These are phyloP conservation scores for Fistulinella prunicolor DNA, from an alignment of 768 basidiomycete species.

Conservation along the genomic window DNA sequence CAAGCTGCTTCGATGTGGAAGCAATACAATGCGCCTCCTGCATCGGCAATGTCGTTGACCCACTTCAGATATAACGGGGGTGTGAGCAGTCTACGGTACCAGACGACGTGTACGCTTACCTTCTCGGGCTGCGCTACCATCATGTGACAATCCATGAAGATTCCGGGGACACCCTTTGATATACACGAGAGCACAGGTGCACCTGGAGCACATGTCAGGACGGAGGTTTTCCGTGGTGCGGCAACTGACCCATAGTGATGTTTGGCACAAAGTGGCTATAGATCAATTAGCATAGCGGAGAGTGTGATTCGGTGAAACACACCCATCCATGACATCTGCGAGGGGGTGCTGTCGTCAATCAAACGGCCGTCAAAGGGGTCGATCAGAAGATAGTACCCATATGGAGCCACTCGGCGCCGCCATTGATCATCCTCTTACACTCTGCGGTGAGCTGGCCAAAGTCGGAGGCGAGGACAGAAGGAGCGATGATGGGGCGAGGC, in stretches of 20 bases:
- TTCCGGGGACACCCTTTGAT: constrained; percentile 81
- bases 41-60: constrained; percentile 94
- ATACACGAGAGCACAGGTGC: constrained; percentile 87
- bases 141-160: constrained; percentile 99
- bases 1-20: constrained; percentile 96
- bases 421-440: constrained; percentile 94
- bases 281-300: constrained; percentile 1
- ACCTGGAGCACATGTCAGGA: constrained; percentile 44
- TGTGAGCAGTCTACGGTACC: neutral
- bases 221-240: neutral
- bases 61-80: constrained; percentile 52
- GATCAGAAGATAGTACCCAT: constrained; percentile 61
- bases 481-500: constrained; percentile 91
- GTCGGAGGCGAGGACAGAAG: constrained; percentile 95
- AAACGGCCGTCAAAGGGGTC: constrained; percentile 8
- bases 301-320: constrained; percentile 14
- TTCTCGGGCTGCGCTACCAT: constrained; percentile 95
- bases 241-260: constrained; percentile 85
- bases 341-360: constrained; percentile 5
- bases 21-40: constrained; percentile 92
- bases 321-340: constrained; percentile 99
- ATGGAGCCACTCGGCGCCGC: constrained; percentile 96
- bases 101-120: constrained; percentile 39
- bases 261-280: constrained; percentile 95
- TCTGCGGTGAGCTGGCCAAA: constrained; percentile 94